A percentile compares a stretch with the other conserved stretches of the same genome.
Conservation (phyloP, 1,139 yeast species). For the Maudiozyma humilis region DNA sequence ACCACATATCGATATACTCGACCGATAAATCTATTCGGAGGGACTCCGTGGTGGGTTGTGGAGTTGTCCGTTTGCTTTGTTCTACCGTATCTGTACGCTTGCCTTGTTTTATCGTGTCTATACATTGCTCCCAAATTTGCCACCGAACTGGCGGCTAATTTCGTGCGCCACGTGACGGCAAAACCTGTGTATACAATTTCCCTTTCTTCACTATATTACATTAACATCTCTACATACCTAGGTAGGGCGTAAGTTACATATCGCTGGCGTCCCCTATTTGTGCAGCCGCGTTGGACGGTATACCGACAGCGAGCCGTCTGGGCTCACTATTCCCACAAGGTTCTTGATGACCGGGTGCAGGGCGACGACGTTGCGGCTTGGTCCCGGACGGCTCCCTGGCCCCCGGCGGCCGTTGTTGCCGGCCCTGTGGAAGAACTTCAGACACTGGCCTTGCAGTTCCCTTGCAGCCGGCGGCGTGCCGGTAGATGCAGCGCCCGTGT, state of each 20-base stretch:
- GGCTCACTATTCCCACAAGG: conserved; percentile 22
- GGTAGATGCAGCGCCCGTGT: conserved; percentile 12
- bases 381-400: conserved; percentile 15
- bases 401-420: conserved; percentile 21
- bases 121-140: no score
- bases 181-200: no score
- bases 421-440: conserved; percentile 28
- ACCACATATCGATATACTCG: neutral
- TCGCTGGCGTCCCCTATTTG: neutral
- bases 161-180: no score
- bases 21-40: neutral
- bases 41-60: no score
- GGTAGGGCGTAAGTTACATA: neutral
- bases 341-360: conserved; percentile 23
- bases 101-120: no score
- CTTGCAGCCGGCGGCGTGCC: conserved; percentile 14
- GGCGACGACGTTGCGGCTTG: conserved; percentile 22
- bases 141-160: no score
- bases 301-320: conserved; percentile 22
- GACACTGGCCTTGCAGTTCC: conserved; percentile 25
- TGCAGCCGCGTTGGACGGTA: conserved; percentile 22
- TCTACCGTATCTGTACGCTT: no score
- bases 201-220: no score
- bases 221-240: no score
- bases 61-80: no score